phyloP scores from a whole-genome alignment of 2,329 filamentous ascomycete genomes.

The Calcarisporium arbuscula region DNA sequence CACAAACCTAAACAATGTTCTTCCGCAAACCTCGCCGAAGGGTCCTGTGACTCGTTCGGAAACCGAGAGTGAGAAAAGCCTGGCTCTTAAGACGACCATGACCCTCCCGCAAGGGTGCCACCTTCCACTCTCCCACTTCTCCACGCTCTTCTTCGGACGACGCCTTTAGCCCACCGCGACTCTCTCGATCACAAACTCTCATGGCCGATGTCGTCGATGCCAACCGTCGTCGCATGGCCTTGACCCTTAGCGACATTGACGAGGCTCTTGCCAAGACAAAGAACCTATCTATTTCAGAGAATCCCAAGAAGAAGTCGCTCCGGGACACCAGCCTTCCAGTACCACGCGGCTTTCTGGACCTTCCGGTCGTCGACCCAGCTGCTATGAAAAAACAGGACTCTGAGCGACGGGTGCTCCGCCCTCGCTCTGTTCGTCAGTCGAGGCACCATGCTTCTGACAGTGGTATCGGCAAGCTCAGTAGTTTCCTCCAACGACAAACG shows the following conservation, averaged over 20 bases:
- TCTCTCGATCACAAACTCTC: slow-evolving; percentile 62
- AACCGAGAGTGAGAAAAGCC: slow-evolving; percentile 22
- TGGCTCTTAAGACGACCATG: slow-evolving; percentile 29
- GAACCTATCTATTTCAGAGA: slow-evolving; percentile 30
- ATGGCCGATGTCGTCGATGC: slow-evolving; percentile 68
- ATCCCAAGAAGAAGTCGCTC: slow-evolving; percentile 25
- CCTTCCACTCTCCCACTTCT: slow-evolving; percentile 51
- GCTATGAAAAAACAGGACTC: slow-evolving; percentile 36
- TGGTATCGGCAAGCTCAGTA: slow-evolving; percentile 78
- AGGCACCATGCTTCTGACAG: slow-evolving; percentile 77
- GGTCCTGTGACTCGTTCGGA: slow-evolving; percentile 34
- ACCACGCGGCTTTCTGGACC: slow-evolving; percentile 52
- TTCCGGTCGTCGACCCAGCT: slow-evolving; percentile 45
- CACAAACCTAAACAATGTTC: slow-evolving; percentile 39
- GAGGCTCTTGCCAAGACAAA: slow-evolving; percentile 48
- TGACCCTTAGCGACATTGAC: slow-evolving; percentile 61
- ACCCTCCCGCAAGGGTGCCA: slow-evolving; percentile 65
- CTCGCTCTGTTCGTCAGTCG: slow-evolving; percentile 47
- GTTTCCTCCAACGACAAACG: slow-evolving; percentile 52
- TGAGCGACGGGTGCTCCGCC: slow-evolving; percentile 46
- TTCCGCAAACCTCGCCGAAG: slow-evolving; percentile 42
- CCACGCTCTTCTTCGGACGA: slow-evolving; percentile 34
- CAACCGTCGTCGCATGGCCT: slow-evolving; percentile 60
- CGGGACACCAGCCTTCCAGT: slow-evolving; percentile 53
- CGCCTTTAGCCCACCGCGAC: slow-evolving; percentile 43